phyloP scores from a whole-genome alignment of 2,329 filamentous ascomycete species.

The Pestalotiopsis sp. region DNA sequence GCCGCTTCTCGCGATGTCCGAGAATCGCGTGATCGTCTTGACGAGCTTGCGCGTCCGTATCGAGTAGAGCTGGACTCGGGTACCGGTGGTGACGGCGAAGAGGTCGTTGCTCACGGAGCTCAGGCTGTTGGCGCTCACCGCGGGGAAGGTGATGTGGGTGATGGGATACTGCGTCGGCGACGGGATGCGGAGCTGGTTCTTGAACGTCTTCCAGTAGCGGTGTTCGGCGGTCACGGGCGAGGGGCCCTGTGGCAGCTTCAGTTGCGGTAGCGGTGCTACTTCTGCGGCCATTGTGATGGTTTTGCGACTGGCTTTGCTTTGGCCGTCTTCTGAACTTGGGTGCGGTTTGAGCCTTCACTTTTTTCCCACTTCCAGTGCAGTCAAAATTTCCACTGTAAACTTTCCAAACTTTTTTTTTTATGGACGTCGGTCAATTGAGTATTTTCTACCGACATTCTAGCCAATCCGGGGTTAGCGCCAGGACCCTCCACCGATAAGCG shows the following conservation, averaged over 20 bases:
- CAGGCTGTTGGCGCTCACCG: constrained; percentile 44
- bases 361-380: background rate
- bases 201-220: constrained; percentile 94
- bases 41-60: constrained; percentile 87
- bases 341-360: background rate
- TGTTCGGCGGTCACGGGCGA: constrained; percentile 88
- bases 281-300: constrained; percentile 73
- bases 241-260: constrained; percentile 83
- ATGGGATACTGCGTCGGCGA: constrained; percentile 89
- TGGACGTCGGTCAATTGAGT: constrained; percentile 16
- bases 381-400: constrained; percentile 4
- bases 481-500: background rate
- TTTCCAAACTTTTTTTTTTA: constrained; percentile 14
- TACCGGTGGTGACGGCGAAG: constrained; percentile 94
- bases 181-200: constrained; percentile 85
- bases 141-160: constrained; percentile 81
- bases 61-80: constrained; percentile 91
- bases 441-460: constrained; percentile 8
- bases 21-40: constrained; percentile 93
- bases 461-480: background rate
- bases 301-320: background rate
- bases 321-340: background rate
- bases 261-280: constrained; percentile 75
- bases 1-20: constrained; percentile 86
- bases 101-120: constrained; percentile 62